Conservation (phyloP, 805 yeast genomes). For the Wickerhamomyces canadensis region DNA sequence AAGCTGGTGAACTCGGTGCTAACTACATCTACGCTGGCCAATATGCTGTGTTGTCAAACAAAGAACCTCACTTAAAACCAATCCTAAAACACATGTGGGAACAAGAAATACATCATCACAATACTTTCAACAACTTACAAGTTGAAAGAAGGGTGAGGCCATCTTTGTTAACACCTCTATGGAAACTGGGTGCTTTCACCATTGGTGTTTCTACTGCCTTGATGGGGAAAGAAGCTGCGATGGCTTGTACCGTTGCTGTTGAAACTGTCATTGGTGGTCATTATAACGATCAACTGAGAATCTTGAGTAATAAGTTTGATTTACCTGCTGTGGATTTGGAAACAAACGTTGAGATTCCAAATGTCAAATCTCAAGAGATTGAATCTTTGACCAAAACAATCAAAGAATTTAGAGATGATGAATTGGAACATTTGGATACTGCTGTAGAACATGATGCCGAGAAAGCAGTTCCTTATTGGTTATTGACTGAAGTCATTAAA, state of each 20-base stretch:
- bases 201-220: constrained; percentile 86
- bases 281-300: constrained; percentile 84
- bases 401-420: constrained; percentile 84
- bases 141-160: constrained; percentile 80
- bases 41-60: constrained; percentile 63
- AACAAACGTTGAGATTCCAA: constrained; percentile 17
- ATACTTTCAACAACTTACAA: constrained; percentile 78
- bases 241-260: constrained; percentile 99
- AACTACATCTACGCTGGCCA: constrained; percentile 91
- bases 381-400: constrained; percentile 53
- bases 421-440: constrained; percentile 89
- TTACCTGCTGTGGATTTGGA: constrained; percentile 32
- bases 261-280: constrained; percentile 98
- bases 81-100: constrained; percentile 96
- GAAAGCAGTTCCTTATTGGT: constrained; percentile 85
- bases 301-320: constrained; percentile 61
- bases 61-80: constrained; percentile 71
- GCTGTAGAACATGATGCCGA: constrained; percentile 91
- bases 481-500: constrained; percentile 85
- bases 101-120: constrained; percentile 88
- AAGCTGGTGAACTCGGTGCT: constrained; percentile 97
- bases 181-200: constrained; percentile 87
- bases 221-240: constrained; percentile 90
- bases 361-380: constrained; percentile 48
- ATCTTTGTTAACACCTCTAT: constrained; percentile 81